Conservation (phyloP, 345 rosid genomes). For the Erodium maritimum region DNA sequence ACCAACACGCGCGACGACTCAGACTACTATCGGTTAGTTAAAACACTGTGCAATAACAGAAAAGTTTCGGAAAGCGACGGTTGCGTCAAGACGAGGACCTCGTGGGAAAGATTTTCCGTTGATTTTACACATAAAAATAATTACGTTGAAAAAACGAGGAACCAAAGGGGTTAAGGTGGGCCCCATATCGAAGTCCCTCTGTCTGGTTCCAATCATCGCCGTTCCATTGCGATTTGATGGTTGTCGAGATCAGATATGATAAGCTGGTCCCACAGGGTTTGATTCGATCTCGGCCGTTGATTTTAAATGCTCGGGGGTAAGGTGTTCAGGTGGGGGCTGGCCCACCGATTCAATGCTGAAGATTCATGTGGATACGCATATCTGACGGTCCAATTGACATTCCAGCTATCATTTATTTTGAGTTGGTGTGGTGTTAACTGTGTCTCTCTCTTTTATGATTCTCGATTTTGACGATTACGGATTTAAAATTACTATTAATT, state of each 20-base stretch:
- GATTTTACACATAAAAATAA: too few relatives aligned
- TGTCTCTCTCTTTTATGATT: too few relatives aligned
- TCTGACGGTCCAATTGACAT: constrained; percentile 1
- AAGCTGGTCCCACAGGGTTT: background rate
- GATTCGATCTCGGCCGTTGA: constrained; percentile 8
- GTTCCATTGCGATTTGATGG: background rate
- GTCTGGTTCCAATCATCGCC: background rate
- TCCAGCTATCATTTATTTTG: background rate
- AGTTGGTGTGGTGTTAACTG: too few relatives aligned
- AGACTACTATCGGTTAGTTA: too few relatives aligned
- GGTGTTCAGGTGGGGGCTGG: constrained; percentile 17
- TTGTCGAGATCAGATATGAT: background rate
- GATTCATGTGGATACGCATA: constrained; percentile 15
- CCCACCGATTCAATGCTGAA: constrained; percentile 10
- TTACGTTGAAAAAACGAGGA: too few relatives aligned
- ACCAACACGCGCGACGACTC: too few relatives aligned
- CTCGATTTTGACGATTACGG: background rate
- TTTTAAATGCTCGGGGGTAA: background rate
- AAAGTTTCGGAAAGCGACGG: background rate
- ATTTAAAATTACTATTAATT: too few relatives aligned
- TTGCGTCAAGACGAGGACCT: background rate
- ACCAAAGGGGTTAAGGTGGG: background rate
- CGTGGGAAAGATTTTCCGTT: background rate
- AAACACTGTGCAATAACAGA: background rate
- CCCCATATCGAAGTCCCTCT: background rate